These are phyloP conservation scores for Candida alai DNA, from an alignment of 805 yeast genomes.

Conservation along the genomic window DNA sequence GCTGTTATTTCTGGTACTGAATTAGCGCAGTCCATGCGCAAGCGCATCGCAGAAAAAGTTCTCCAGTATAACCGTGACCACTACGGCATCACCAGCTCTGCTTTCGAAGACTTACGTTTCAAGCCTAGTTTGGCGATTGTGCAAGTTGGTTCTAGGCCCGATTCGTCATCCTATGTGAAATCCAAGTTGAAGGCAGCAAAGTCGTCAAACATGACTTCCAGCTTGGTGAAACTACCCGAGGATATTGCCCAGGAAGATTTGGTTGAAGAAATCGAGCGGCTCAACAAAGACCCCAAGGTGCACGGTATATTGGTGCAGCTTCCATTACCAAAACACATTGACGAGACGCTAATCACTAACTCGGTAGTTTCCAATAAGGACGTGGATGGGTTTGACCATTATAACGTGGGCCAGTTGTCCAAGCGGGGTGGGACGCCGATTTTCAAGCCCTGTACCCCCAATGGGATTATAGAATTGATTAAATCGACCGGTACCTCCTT, in stretches of 20 bases:
- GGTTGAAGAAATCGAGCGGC: conserved; percentile 52
- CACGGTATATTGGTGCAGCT: conserved; percentile 89
- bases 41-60: conserved; percentile 37
- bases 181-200: conserved; percentile 89
- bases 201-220: conserved; percentile 74
- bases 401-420: conserved; percentile 85
- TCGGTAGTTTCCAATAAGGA: conserved; percentile 82
- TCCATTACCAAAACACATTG: conserved; percentile 78
- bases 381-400: conserved; percentile 91
- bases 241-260: conserved; percentile 56
- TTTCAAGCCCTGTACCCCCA: conserved; percentile 93
- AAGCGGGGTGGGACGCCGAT: conserved; percentile 80
- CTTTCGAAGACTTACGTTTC: conserved; percentile 41
- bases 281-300: conserved; percentile 72
- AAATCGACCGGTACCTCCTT: conserved; percentile 63
- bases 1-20: conserved; percentile 40
- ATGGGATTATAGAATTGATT: conserved; percentile 81
- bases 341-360: conserved; percentile 77
- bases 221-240: conserved; percentile 61
- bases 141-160: conserved; percentile 89
- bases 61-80: conserved; percentile 31
- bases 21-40: conserved; percentile 36
- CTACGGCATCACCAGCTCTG: conserved; percentile 15
- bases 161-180: conserved; percentile 85
- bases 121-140: conserved; percentile 76